These are phyloP conservation scores for Mortierella sp. DNA, from an alignment of 371 early-diverging fungal species.

Conservation along the genomic window DNA sequence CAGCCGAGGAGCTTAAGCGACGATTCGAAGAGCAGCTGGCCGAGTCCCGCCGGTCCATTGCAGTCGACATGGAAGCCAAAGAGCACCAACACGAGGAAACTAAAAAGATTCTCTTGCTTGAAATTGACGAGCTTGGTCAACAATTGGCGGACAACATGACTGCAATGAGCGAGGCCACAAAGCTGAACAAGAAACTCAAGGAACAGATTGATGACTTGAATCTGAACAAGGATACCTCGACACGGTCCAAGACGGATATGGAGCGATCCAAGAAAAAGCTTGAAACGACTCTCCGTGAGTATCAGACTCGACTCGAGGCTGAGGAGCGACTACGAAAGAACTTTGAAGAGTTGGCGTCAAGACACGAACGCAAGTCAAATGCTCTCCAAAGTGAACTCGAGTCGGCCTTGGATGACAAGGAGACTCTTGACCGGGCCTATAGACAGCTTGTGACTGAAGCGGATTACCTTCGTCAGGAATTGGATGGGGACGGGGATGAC, in stretches of 20 bases:
- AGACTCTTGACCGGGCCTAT: slow-evolving; percentile 65
- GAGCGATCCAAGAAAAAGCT: slow-evolving; percentile 73
- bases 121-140: slow-evolving; percentile 81
- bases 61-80: slow-evolving; percentile 73
- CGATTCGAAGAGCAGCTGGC: slow-evolving; percentile 71
- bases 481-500: slow-evolving; percentile 65
- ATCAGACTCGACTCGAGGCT: slow-evolving; percentile 72
- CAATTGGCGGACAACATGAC: slow-evolving; percentile 72
- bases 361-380: slow-evolving; percentile 84
- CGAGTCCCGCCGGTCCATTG: slow-evolving; percentile 69
- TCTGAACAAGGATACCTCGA: slow-evolving; percentile 64
- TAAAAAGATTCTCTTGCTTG: slow-evolving; percentile 74
- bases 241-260: slow-evolving; percentile 72
- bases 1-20: slow-evolving; percentile 74
- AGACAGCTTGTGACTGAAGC: slow-evolving; percentile 73
- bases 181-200: slow-evolving; percentile 71
- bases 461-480: slow-evolving; percentile 64
- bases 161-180: slow-evolving; percentile 63
- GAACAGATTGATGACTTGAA: slow-evolving; percentile 68
- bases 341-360: slow-evolving; percentile 77
- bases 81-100: slow-evolving; percentile 80
- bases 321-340: slow-evolving; percentile 72
- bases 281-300: slow-evolving; percentile 65
- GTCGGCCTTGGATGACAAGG: slow-evolving; percentile 68
- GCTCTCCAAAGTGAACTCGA: slow-evolving; percentile 74